phyloP scores from a whole-genome alignment of 129 eudicot species.

The Mikania micrantha region DNA sequence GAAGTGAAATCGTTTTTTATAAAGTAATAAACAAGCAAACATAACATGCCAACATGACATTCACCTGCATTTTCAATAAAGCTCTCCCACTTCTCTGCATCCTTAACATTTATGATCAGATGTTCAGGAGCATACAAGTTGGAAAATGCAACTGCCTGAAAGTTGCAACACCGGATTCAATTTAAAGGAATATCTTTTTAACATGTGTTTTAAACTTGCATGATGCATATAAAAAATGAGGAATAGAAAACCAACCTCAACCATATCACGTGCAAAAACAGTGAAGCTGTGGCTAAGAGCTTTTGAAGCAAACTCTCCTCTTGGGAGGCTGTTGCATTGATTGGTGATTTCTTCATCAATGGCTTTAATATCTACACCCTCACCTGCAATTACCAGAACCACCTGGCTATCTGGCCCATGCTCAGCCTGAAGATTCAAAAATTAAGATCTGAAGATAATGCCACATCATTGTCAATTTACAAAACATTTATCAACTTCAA shows the following conservation, averaged over 20 bases:
- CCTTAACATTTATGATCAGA: slow-evolving; percentile 85
- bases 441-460: slow-evolving; percentile 8
- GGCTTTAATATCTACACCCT: slow-evolving; percentile 60
- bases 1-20: background rate
- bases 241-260: slow-evolving; percentile 56
- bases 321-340: slow-evolving; percentile 82
- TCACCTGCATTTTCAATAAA: slow-evolving; percentile 95
- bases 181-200: background rate
- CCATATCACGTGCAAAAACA: slow-evolving; percentile 94
- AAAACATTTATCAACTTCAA: background rate
- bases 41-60: background rate
- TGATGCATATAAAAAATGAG: background rate
- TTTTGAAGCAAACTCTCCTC: slow-evolving; percentile 84
- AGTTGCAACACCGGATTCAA: slow-evolving; percentile 5
- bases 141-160: slow-evolving; percentile 82
- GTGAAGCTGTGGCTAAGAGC: slow-evolving; percentile 91
- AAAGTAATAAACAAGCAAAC: background rate
- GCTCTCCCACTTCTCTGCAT: slow-evolving; percentile 98
- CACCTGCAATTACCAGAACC: slow-evolving; percentile 92
- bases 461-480: background rate
- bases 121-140: slow-evolving; percentile 98
- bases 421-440: slow-evolving; percentile 73
- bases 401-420: slow-evolving; percentile 99
- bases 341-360: slow-evolving; percentile 70
- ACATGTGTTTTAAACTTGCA: background rate